phyloP scores from a whole-genome alignment of 495 filamentous ascomycete genomes.

The Podospora didyma region DNA sequence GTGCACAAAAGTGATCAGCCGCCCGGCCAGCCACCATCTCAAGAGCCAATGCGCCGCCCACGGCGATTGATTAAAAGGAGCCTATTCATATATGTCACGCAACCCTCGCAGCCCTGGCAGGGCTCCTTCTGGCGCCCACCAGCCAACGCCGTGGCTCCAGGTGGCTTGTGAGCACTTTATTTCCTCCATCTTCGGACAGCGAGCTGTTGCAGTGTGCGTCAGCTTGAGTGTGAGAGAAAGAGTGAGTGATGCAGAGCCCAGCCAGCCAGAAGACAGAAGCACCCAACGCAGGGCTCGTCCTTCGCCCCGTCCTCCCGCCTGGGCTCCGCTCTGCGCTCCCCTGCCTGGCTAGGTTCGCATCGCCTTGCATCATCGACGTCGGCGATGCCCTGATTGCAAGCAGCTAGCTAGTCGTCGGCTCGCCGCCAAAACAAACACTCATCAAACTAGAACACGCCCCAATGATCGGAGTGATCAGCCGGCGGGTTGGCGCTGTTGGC shows the following conservation, averaged over 20 bases:
- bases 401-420: not conserved
- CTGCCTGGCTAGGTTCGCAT: conserved; percentile 23
- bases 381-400: too few relatives aligned
- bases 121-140: not conserved
- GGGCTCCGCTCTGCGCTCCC: too few relatives aligned
- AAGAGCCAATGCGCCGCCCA: conserved; percentile 4
- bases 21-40: conserved; percentile 7
- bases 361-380: conserved; percentile 19
- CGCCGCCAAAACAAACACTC: not conserved
- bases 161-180: conserved; percentile 12
- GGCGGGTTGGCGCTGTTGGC: too few relatives aligned
- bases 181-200: not conserved
- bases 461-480: conserved; percentile 16
- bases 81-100: conserved; percentile 24
- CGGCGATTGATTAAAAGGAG: conserved; percentile 15
- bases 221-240: too few relatives aligned
- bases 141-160: not conserved
- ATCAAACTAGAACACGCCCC: not conserved
- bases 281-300: too few relatives aligned
- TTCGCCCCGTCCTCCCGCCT: too few relatives aligned
- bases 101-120: conserved; percentile 10
- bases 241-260: not conserved
- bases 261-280: conserved; percentile 4
- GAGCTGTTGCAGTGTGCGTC: too few relatives aligned
- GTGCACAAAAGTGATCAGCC: conserved; percentile 8